Conservation (phyloP, 192 early-diverging fungal species). For the Backusella macrospora region DNA sequence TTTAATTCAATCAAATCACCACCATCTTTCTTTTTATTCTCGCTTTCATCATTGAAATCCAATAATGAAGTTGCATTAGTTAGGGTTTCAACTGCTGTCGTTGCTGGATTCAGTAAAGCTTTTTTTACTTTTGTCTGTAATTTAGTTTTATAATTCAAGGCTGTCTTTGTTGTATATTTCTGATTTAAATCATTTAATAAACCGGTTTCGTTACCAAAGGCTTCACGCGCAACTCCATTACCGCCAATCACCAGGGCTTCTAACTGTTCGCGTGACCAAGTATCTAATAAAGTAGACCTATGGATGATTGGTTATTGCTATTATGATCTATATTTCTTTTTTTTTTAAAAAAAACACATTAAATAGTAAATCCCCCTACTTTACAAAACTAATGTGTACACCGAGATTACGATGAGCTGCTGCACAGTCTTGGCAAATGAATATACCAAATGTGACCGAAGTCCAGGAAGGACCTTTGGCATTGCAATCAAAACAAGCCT, state of each 20-base stretch:
- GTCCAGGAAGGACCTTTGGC: slow-evolving; percentile 97
- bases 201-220: slow-evolving; percentile 37
- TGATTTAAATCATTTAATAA: slow-evolving; percentile 72
- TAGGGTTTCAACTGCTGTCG: neutral
- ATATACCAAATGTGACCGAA: slow-evolving; percentile 91
- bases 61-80: neutral
- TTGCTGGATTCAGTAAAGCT: slow-evolving; percentile 41
- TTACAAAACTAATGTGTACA: slow-evolving; percentile 96
- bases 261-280: slow-evolving; percentile 93
- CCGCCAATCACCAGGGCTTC: slow-evolving; percentile 89
- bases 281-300: slow-evolving; percentile 89
- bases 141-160: slow-evolving; percentile 81
- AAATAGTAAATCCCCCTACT: slow-evolving; percentile 51
- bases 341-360: neutral
- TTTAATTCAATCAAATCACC: slow-evolving; percentile 1
- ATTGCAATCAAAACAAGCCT: slow-evolving; percentile 94
- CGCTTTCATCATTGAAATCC: neutral
- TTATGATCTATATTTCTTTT: too few species aligned
- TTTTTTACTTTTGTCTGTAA: slow-evolving; percentile 68
- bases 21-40: neutral
- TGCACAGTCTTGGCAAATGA: slow-evolving; percentile 95
- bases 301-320: too few species aligned
- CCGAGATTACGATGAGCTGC: slow-evolving; percentile 95
- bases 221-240: slow-evolving; percentile 77
- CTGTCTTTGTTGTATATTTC: slow-evolving; percentile 79